A percentile compares a stretch with the other conserved stretches of the same genome.
These are phyloP conservation scores for Sarcodon sp. DNA, from an alignment of 768 basidiomycete species.

Conservation along the genomic window DNA sequence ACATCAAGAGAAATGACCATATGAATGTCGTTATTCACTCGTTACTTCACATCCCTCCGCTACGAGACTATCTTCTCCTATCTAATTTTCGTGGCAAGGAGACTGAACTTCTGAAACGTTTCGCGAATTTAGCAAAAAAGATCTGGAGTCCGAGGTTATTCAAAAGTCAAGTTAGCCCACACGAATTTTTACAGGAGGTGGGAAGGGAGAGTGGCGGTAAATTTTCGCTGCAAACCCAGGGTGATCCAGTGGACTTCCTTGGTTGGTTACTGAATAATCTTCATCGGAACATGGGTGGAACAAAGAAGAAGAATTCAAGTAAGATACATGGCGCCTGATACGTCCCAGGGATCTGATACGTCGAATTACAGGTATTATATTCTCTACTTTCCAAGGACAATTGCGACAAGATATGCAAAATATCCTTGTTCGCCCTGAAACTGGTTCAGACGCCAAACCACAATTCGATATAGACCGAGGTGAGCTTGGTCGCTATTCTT, in stretches of 20 bases:
- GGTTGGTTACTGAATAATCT: slow-evolving; percentile 91
- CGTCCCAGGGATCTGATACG: slow-evolving; percentile 9
- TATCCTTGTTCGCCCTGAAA: slow-evolving; percentile 72
- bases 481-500: slow-evolving; percentile 20
- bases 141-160: slow-evolving; percentile 94
- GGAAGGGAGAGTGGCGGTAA: slow-evolving; percentile 79
- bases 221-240: slow-evolving; percentile 88
- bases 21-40: slow-evolving; percentile 96
- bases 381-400: slow-evolving; percentile 90
- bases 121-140: slow-evolving; percentile 81
- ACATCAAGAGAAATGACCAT: slow-evolving; percentile 95
- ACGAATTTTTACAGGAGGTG: slow-evolving; percentile 97
- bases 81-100: slow-evolving; percentile 63
- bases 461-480: slow-evolving; percentile 93
- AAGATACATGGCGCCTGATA: slow-evolving; percentile 17
- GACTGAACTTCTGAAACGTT: slow-evolving; percentile 79
- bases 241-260: slow-evolving; percentile 93
- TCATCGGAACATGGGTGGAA: slow-evolving; percentile 90
- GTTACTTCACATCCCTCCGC: slow-evolving; percentile 79
- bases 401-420: slow-evolving; percentile 89
- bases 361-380: slow-evolving; percentile 61
- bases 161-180: slow-evolving; percentile 98
- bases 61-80: slow-evolving; percentile 80
- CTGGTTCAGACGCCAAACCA: slow-evolving; percentile 67
- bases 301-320: slow-evolving; percentile 88